phyloP scores from a whole-genome alignment of 2,329 filamentous ascomycete genomes.

The Cylindrodendrum hubeiense region DNA sequence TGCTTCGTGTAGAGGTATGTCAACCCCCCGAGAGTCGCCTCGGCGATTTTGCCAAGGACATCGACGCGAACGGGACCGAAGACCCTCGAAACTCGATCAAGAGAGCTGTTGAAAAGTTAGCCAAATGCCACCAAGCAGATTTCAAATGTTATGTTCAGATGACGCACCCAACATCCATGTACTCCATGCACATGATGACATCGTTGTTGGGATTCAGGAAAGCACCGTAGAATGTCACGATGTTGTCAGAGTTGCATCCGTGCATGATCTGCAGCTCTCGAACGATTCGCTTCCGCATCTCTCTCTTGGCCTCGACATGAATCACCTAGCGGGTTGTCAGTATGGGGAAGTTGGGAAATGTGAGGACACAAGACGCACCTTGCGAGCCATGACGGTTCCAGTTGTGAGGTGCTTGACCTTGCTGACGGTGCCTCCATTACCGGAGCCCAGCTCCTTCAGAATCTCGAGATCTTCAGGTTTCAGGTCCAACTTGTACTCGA shows the following conservation, averaged over 20 bases:
- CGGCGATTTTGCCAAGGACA: conserved; percentile 96
- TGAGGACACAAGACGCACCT: conserved; percentile 68
- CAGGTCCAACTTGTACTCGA: conserved; percentile 95
- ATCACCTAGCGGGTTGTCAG: conserved; percentile 76
- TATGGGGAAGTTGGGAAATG: not conserved
- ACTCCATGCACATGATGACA: conserved; percentile 99
- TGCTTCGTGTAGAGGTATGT: conserved; percentile 96
- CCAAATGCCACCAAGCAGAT: no score
- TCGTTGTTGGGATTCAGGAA: conserved; percentile 97
- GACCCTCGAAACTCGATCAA: conserved; percentile 93
- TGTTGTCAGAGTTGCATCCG: conserved; percentile 95
- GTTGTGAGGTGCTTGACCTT: conserved; percentile 97
- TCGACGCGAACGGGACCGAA: conserved; percentile 97
- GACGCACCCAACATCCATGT: conserved; percentile 98
- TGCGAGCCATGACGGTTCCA: conserved; percentile 96
- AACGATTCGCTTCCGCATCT: conserved; percentile 96
- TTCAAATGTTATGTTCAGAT: no score
- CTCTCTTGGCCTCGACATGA: conserved; percentile 97
- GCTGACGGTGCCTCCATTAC: conserved; percentile 97
- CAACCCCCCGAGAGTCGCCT: conserved; percentile 91
- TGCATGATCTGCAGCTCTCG: conserved; percentile 98
- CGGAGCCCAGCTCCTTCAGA: conserved; percentile 92
- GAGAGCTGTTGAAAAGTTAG: conserved; percentile 69
- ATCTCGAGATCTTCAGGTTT: conserved; percentile 93
- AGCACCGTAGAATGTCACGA: conserved; percentile 97